Base-by-base conservation (phyloP, 2,329 filamentous ascomycete genomes). In the Paecilomyces fulvus region DNA sequence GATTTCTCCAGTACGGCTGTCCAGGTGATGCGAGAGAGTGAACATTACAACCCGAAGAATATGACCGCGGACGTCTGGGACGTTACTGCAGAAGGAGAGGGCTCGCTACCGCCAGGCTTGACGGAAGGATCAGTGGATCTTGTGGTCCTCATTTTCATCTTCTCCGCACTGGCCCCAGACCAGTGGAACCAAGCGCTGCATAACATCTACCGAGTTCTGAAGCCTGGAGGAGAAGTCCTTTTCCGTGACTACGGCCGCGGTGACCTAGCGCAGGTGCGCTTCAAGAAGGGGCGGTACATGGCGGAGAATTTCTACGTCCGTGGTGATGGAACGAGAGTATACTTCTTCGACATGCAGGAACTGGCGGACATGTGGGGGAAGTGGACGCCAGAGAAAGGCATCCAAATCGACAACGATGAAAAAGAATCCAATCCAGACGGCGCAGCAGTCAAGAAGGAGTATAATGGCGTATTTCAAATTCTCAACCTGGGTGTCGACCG, bases 251-350 rank as follows among this genome's bases (percentile, higher is more conserved):
- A 99, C 75, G 94, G 94, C 57, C 84, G 92, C 70, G 94, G 94
- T 31, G 94, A 99, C 73, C 79, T 99, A 59, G 92, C 94, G 17
- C 94, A 99, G 77, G 94, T 99, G 59, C 83, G 94, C 58, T 97
- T 99, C 78, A 95, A 94, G 76, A 96, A 96, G 76, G 90, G 90
- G 11, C 82, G 94, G 46, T 97, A 92, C 67, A 81, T 99, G 68
- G 89, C 91, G 56, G 94, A 97, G 73, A 99, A 97, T 69, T 99
- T 99, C 67, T 99, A 99, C 71, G 89, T 96, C 49, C 81, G 94
- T 31, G 94, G 94, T 1, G 94, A 99, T 71, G 94, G 94, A 1
- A 99, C 94, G 3, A 83, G 94, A 6, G 94, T 99, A 0, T 99
- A 97, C 73, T 99, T 99, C 73, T 99, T 99, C 67, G 92, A 96